A percentile compares a stretch with the other conserved stretches of the same genome.
Conservation (phyloP, 306 rosid genomes). For the Ziziphus jujuba region DNA sequence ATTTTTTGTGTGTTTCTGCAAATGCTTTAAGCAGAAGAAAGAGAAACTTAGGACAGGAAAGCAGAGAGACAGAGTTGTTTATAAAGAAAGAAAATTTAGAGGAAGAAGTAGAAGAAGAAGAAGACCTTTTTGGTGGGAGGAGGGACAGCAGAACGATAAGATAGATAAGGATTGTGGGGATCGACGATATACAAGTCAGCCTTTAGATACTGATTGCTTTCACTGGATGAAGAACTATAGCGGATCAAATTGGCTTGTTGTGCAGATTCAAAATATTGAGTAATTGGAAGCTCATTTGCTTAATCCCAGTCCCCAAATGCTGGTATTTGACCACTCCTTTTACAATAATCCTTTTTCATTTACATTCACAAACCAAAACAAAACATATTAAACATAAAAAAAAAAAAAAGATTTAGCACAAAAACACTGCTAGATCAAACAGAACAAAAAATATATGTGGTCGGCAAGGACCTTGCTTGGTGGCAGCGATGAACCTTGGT, state of each 20-base stretch:
- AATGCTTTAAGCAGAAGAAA: background rate
- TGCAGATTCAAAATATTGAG: constrained; percentile 86
- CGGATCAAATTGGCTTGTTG: constrained; percentile 83
- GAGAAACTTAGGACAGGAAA: background rate
- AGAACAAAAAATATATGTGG: too few relatives aligned
- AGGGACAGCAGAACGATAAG: constrained; percentile 19
- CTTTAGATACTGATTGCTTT: constrained; percentile 41
- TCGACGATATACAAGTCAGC: constrained; percentile 56
- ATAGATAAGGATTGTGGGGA: constrained; percentile 35
- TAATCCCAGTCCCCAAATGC: constrained; percentile 95
- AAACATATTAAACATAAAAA: too few relatives aligned
- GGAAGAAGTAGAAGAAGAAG: background rate
- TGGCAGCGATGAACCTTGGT: too few relatives aligned
- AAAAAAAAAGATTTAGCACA: background rate
- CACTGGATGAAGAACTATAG: constrained; percentile 78
- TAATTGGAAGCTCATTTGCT: constrained; percentile 75
- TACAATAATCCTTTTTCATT: constrained; percentile 30
- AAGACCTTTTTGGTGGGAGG: constrained; percentile 49
- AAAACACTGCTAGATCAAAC: too few relatives aligned
- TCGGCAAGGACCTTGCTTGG: too few relatives aligned
- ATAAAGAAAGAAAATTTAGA: background rate
- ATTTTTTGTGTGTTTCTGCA: too few relatives aligned
- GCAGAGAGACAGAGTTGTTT: background rate
- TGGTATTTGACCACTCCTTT: constrained; percentile 78
- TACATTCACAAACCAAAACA: background rate